Evolutionary conservation across 495 filamentous ascomycete genomes (phyloP).

Genomic region (Neurospora sp.): DNA sequence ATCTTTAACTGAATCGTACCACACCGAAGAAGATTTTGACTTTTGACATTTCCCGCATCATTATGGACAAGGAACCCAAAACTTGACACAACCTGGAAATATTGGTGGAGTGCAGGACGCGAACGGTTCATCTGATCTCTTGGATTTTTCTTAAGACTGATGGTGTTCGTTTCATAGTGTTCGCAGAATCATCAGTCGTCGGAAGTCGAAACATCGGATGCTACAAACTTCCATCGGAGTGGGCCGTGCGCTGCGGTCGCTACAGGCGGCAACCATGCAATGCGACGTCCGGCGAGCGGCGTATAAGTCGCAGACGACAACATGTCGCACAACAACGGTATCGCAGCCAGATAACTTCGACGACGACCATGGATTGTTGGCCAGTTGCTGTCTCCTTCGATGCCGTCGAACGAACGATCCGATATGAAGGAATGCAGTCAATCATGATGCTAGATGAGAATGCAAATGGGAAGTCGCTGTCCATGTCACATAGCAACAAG

Average conservation of each 20-base stretch:
- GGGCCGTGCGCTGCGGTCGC: background rate
- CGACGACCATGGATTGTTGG: no score
- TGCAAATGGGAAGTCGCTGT: background rate
- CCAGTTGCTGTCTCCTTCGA: no score
- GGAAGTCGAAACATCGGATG: background rate
- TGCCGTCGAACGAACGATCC: no score
- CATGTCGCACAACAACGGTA: background rate
- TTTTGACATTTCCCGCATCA: background rate
- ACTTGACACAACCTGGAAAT: background rate
- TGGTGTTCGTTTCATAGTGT: background rate
- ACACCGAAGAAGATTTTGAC: background rate
- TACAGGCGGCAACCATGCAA: background rate
- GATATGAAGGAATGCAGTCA: no score
- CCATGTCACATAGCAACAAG: background rate
- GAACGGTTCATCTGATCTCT: background rate
- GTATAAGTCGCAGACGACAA: background rate
- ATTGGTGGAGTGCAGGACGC: background rate
- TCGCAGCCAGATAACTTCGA: background rate
- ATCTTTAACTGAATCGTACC: background rate
- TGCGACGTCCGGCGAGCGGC: background rate
- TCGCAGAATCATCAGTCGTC: background rate
- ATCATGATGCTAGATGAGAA: background rate
- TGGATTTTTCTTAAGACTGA: background rate
- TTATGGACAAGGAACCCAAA: background rate
- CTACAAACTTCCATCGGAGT: background rate